Evolutionary conservation across 2,329 filamentous ascomycete genomes (phyloP).

Genomic region (Alternaria angustiovoidea): DNA sequence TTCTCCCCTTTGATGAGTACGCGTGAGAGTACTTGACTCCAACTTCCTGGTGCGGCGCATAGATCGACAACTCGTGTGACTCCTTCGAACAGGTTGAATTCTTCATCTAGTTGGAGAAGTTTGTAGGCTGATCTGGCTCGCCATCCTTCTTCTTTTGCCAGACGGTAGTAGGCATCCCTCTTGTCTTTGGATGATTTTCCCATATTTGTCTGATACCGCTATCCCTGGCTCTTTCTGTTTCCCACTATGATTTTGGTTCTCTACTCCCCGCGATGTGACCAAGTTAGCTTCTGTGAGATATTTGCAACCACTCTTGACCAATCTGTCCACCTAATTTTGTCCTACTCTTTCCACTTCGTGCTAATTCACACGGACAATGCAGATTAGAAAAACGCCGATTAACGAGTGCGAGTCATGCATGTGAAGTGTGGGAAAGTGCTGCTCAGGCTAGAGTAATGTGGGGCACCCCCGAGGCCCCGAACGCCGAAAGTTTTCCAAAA

Average conservation of each 20-base stretch:
- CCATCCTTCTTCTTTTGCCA: slow-evolving; percentile 99
- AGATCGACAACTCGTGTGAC: slow-evolving; percentile 95
- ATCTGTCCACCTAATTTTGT: neutral
- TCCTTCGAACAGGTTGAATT: slow-evolving; percentile 91
- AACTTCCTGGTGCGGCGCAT: slow-evolving; percentile 93
- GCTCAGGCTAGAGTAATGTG: slow-evolving; percentile 25
- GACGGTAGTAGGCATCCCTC: slow-evolving; percentile 94
- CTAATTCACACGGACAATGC: too few relatives aligned
- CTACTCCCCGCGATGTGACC: neutral
- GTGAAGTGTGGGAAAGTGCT: slow-evolving; percentile 36
- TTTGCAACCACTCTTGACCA: neutral
- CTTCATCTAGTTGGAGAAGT: slow-evolving; percentile 91
- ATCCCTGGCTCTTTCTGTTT: neutral
- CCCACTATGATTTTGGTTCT: neutral
- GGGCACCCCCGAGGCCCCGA: slow-evolving; percentile 27
- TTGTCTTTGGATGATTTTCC: slow-evolving; percentile 99
- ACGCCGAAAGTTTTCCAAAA: slow-evolving; percentile 35
- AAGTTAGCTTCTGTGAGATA: fast-evolving
- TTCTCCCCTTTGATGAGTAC: slow-evolving; percentile 93
- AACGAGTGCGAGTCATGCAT: slow-evolving; percentile 23
- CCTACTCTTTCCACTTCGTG: neutral
- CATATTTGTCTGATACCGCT: slow-evolving; percentile 60
- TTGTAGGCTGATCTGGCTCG: slow-evolving; percentile 96
- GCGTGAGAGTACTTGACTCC: slow-evolving; percentile 95
- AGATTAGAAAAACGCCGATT: neutral